These are phyloP conservation scores for Alternaria hordeiaustralica DNA, from an alignment of 2,329 filamentous ascomycete genomes.

Conservation along the genomic window DNA sequence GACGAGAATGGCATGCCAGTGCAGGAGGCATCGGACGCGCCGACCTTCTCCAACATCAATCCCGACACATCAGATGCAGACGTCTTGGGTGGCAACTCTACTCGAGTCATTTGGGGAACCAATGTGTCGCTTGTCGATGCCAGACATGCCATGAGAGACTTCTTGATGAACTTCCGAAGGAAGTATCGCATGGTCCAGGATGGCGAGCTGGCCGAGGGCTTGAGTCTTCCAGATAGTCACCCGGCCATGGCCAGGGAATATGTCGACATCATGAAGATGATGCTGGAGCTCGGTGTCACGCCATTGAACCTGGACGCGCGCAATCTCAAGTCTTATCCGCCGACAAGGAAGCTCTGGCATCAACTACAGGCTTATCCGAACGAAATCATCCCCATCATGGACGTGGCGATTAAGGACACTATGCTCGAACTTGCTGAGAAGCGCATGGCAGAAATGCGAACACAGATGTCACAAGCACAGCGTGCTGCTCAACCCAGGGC, in stretches of 20 bases:
- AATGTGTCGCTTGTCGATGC: conserved; percentile 94
- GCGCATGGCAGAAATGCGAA: conserved; percentile 74
- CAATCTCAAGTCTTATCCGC: conserved; percentile 90
- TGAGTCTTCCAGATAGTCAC: conserved; percentile 70
- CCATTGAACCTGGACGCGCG: conserved; percentile 86
- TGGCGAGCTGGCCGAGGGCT: conserved; percentile 74
- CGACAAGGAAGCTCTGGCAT: conserved; percentile 92
- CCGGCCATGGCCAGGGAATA: conserved; percentile 83
- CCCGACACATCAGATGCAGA: conserved; percentile 93
- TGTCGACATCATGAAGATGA: conserved; percentile 82
- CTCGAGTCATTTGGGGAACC: conserved; percentile 93
- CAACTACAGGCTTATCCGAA: conserved; percentile 93
- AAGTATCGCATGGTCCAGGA: conserved; percentile 95
- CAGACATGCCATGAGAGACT: conserved; percentile 86
- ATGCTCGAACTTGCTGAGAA: conserved; percentile 89
- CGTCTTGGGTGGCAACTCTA: conserved; percentile 79
- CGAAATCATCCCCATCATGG: conserved; percentile 96
- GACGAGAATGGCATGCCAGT: conserved; percentile 69
- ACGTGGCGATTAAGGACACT: conserved; percentile 89
- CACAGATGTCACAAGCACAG: conserved; percentile 63
- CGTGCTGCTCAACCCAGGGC: conserved; percentile 51
- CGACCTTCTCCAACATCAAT: conserved; percentile 72
- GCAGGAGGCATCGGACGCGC: conserved; percentile 61
- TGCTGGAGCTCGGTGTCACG: conserved; percentile 84
- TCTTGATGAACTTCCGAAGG: conserved; percentile 86